These are phyloP conservation scores for Yamadazyma laniorum DNA, from an alignment of 805 yeast species.

Conservation along the genomic window DNA sequence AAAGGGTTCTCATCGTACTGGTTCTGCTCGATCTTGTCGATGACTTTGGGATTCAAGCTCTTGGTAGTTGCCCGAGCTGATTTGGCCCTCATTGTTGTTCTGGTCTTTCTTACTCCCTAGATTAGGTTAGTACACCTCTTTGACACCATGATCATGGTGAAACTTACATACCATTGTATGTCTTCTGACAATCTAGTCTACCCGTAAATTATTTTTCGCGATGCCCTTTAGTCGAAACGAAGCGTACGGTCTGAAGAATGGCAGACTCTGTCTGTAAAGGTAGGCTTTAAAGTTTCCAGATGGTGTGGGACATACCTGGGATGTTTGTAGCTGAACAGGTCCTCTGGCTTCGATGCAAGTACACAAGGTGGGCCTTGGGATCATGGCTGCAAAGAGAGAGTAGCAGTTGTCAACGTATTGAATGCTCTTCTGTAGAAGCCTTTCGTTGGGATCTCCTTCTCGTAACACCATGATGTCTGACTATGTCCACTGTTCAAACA, in stretches of 20 bases:
- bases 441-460: slow-evolving; percentile 63
- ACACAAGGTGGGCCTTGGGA: too few species aligned
- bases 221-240: too few species aligned
- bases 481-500: slow-evolving; percentile 50
- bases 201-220: too few species aligned
- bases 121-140: slow-evolving; percentile 6
- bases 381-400: too few species aligned
- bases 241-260: too few species aligned
- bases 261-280: too few species aligned
- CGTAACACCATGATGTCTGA: slow-evolving; percentile 73
- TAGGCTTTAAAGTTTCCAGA: too few species aligned
- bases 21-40: slow-evolving; percentile 16
- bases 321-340: too few species aligned
- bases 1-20: slow-evolving; percentile 44
- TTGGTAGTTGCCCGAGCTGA: slow-evolving; percentile 18
- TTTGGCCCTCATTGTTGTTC: slow-evolving; percentile 35
- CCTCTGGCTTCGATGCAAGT: too few species aligned
- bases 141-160: not conserved
- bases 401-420: too few species aligned
- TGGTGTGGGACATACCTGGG: too few species aligned
- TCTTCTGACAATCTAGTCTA: too few species aligned
- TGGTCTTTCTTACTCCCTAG: slow-evolving; percentile 27
- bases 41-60: slow-evolving; percentile 12
- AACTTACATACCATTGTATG: slow-evolving; percentile 16
- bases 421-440: slow-evolving; percentile 69